Evolutionary conservation across 768 basidiomycete species (phyloP), one percentile per base, ranked within the genome.

Genomic region (Naganishia randhawae): DNA sequence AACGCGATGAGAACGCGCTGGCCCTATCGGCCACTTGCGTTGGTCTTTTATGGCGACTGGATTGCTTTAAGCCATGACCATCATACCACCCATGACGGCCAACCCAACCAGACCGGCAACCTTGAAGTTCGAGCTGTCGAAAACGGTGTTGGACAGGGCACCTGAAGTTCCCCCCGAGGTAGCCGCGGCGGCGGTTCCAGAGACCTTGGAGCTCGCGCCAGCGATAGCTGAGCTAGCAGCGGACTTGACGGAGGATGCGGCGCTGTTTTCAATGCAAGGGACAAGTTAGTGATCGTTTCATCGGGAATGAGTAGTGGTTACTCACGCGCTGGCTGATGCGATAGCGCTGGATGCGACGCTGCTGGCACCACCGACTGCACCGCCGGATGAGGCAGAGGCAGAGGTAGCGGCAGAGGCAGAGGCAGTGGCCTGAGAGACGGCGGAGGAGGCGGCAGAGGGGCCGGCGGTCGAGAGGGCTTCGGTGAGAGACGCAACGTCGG

Each of bases 401-500:
- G 63, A 64, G 16, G 8, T 42, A 9, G 29, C 61, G 61, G 37
- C 29, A 5, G 39, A 48, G 2, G 45, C 39, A 27, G 63, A 25
- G 27, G 22, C 32, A 29, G 71, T 45, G 50, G 62, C 57, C 42
- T 69, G 6, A 7, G 42, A 45, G n/a, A 66, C 27, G 11, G 65
- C 33, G n/a, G 50, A 35, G 16, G 35, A 53, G 33, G 41, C 41
- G 37, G 39, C 25, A 1, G 51, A 3, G 2, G 25, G 1, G 11
- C 11, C 50, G 11, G 50, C 50, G 13, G 22, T 41, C 31, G 63
- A 32, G 22, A 67, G 14, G 13, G 69, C 55, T 27, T 39, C 22
- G 17, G 73, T 52, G 57, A 77, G 55, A 27, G 69, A 69, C 16
- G 67, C 71, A 25, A 73, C 71, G 31, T 74, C 69, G n/a, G 72